These are phyloP conservation scores for Aphanomyces cochlioides DNA, from an alignment of 352 stramenopile species.

Conservation along the genomic window DNA sequence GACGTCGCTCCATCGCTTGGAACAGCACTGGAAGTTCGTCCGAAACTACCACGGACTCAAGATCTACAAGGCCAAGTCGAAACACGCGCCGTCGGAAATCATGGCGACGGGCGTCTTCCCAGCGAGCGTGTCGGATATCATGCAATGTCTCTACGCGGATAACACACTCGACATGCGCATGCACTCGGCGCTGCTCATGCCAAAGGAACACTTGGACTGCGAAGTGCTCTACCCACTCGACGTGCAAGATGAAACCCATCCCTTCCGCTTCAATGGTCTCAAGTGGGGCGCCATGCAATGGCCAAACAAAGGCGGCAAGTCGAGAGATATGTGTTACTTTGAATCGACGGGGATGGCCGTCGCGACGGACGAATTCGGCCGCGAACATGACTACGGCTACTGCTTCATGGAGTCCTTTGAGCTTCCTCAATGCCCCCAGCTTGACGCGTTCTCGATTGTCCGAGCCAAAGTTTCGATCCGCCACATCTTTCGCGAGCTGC, in stretches of 20 bases:
- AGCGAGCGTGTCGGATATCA: constrained; percentile 8
- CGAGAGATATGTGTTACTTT: constrained; percentile 27
- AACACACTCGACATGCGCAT: constrained; percentile 19
- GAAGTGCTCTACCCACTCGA: constrained; percentile 26
- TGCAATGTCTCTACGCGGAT: constrained; percentile 20
- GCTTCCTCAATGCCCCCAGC: constrained; percentile 12
- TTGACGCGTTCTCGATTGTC: constrained; percentile 27
- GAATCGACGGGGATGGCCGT: constrained; percentile 26
- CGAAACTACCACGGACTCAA: constrained; percentile 24
- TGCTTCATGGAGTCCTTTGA: constrained; percentile 30
- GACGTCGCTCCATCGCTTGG: constrained; percentile 13
- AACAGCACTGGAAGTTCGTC: constrained; percentile 27
- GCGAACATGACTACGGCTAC: constrained; percentile 21
- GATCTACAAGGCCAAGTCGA: constrained; percentile 25
- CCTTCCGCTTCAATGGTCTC: constrained; percentile 28
- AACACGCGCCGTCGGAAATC: not conserved
- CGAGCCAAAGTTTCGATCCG: constrained; percentile 26
- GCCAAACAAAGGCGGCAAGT: constrained; percentile 11
- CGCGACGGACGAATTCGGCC: constrained; percentile 5
- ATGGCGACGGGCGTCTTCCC: constrained; percentile 23
- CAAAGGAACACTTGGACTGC: constrained; percentile 28
- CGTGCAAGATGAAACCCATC: constrained; percentile 13
- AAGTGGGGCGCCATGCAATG: constrained; percentile 26
- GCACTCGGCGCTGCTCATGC: constrained; percentile 22
- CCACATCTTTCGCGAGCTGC: constrained; percentile 29